These are phyloP conservation scores for Salix koriyanagi DNA, from an alignment of 345 rosid genomes.

Conservation along the genomic window DNA sequence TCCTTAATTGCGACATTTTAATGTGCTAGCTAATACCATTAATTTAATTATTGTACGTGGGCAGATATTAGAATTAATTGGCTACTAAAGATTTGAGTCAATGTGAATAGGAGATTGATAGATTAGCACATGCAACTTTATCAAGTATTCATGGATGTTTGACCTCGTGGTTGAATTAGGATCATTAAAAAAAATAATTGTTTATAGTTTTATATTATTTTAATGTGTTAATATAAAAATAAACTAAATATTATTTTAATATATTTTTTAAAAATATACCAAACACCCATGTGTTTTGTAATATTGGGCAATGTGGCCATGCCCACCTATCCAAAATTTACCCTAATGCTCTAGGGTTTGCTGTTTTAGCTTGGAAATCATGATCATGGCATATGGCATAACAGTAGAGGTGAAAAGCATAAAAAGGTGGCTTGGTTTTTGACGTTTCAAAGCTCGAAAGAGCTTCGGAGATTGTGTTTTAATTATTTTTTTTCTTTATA, in stretches of 20 bases:
- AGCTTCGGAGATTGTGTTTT: slow-evolving; percentile 34
- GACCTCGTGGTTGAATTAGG: too few relatives aligned
- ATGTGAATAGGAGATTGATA: not conserved
- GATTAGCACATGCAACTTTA: slow-evolving; percentile 25
- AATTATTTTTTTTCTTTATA: not conserved
- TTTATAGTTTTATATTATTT: too few relatives aligned
- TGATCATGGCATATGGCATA: not conserved
- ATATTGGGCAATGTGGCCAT: too few relatives aligned
- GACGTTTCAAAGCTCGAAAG: slow-evolving; percentile 31
- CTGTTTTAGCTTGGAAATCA: not conserved
- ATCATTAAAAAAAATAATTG: too few relatives aligned
- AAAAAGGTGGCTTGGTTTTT: slow-evolving; percentile 27
- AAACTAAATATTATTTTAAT: too few relatives aligned
- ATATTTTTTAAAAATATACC: too few relatives aligned
- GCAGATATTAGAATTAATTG: slow-evolving; percentile 20
- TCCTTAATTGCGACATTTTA: not conserved
- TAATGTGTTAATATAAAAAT: too few relatives aligned
- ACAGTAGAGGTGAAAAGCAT: not conserved
- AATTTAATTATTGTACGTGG: slow-evolving; percentile 9
- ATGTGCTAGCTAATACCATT: slow-evolving; percentile 3
- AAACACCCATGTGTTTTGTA: too few relatives aligned
- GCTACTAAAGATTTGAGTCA: not conserved
- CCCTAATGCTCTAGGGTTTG: not conserved
- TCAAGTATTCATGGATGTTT: not conserved
- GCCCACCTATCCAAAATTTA: not conserved